A percentile compares a stretch with the other conserved stretches of the same genome.
phyloP scores from a whole-genome alignment of 139 green algal species.

The Chlamydomonas applanata region DNA sequence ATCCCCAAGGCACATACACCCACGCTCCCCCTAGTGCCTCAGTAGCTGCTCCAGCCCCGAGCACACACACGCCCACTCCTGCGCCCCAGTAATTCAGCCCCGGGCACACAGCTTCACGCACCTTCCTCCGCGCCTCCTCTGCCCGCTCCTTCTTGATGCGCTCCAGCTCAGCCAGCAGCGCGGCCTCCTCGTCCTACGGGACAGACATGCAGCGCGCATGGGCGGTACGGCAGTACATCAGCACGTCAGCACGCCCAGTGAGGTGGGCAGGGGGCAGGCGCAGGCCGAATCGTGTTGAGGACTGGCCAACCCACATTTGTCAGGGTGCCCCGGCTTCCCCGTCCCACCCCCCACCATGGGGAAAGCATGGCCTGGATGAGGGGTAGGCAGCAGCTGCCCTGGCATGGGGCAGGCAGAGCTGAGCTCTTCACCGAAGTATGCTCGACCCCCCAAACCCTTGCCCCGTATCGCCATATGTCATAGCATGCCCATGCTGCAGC shows the following conservation, averaged over 20 bases:
- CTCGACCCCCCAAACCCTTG: no score
- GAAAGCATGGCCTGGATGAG: no score
- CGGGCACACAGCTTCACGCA: conserved; percentile 3
- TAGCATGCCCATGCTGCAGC: no score
- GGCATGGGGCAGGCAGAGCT: neutral
- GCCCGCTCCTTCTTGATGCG: conserved; percentile 20
- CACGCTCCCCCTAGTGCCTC: no score
- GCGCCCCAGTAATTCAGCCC: neutral
- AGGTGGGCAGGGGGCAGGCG: neutral
- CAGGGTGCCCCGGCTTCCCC: no score
- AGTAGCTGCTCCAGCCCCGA: neutral
- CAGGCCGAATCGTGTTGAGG: no score
- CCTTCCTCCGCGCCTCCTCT: conserved; percentile 34
- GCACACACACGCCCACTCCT: neutral
- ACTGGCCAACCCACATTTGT: no score
- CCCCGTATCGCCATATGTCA: no score
- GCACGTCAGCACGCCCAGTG: neutral
- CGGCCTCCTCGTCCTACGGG: conserved; percentile 84
- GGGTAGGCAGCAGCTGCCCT: neutral
- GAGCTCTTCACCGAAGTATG: no score
- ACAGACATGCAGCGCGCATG: neutral
- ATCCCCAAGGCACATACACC: no score
- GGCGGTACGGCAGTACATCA: no score
- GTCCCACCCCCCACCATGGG: no score
- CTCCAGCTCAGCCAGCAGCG: conserved; percentile 90